These are phyloP conservation scores for Penicillium mononematosum DNA, from an alignment of 495 filamentous ascomycete genomes.

Conservation along the genomic window DNA sequence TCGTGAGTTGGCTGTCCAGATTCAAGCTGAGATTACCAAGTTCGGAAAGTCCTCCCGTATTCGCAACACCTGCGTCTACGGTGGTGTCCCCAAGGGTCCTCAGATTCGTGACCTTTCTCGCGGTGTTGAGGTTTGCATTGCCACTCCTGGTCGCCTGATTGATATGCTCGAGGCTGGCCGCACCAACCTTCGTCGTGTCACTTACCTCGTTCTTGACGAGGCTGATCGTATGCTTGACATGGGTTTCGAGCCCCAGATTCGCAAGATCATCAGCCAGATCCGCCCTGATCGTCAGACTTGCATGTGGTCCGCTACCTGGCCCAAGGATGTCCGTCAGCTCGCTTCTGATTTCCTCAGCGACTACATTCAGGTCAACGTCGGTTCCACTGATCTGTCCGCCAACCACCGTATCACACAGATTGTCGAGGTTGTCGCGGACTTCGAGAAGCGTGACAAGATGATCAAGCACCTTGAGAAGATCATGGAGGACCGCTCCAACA, in stretches of 20 bases:
- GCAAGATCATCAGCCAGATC: slow-evolving; percentile 97
- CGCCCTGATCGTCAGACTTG: slow-evolving; percentile 97
- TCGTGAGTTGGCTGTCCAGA: slow-evolving; percentile 96
- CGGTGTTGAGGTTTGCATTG: slow-evolving; percentile 97
- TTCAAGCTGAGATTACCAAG: slow-evolving; percentile 99
- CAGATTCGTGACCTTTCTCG: slow-evolving; percentile 93
- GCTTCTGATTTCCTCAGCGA: slow-evolving; percentile 94
- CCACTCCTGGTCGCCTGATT: slow-evolving; percentile 94
- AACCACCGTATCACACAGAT: slow-evolving; percentile 98
- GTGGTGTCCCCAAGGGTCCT: slow-evolving; percentile 94
- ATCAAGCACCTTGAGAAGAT: slow-evolving; percentile 97
- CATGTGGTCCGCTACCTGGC: slow-evolving; percentile 99
- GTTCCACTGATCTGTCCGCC: slow-evolving; percentile 92
- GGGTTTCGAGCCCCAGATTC: slow-evolving; percentile 99
- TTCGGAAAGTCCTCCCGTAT: slow-evolving; percentile 98
- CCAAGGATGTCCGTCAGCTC: slow-evolving; percentile 95
- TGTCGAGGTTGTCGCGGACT: slow-evolving; percentile 91
- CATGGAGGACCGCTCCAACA: slow-evolving; percentile 94
- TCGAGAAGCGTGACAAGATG: slow-evolving; percentile 97
- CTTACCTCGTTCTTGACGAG: slow-evolving; percentile 96
- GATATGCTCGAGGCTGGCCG: slow-evolving; percentile 98
- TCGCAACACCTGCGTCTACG: slow-evolving; percentile 98
- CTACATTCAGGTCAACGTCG: slow-evolving; percentile 99
- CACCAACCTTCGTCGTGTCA: slow-evolving; percentile 97
- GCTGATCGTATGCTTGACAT: slow-evolving; percentile 99